phyloP scores from a whole-genome alignment of 768 basidiomycete genomes.

The Fibroporia radiculosa region DNA sequence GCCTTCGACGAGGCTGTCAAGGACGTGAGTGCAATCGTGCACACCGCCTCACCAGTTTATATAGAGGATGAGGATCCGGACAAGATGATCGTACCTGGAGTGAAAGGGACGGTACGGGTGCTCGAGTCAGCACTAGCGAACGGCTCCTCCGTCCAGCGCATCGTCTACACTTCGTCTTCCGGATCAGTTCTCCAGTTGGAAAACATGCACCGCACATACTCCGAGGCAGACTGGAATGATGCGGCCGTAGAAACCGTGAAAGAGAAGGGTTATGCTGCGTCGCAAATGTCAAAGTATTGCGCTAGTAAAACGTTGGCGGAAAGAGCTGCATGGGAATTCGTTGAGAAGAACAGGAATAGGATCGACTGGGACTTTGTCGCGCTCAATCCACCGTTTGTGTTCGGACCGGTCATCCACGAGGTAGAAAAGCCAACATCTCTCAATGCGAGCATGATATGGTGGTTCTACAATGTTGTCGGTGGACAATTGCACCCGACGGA shows the following conservation, averaged over 20 bases:
- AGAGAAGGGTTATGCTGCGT: constrained; percentile 40
- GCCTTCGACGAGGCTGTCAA: constrained; percentile 75
- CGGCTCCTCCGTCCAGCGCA: constrained; percentile 45
- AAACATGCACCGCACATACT: constrained; percentile 25
- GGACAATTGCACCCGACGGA: constrained; percentile 7
- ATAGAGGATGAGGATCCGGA: constrained; percentile 33
- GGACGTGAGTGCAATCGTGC: constrained; percentile 61
- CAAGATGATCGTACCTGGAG: constrained; percentile 63
- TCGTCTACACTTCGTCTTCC: constrained; percentile 52
- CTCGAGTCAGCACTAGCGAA: constrained; percentile 56
- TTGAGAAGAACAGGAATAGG: constrained; percentile 33
- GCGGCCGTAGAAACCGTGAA: constrained; percentile 35
- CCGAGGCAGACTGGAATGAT: constrained; percentile 58
- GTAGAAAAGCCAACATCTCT: constrained; percentile 27
- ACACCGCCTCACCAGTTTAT: constrained; percentile 58
- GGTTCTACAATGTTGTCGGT: constrained; percentile 18
- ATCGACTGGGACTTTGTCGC: constrained; percentile 27
- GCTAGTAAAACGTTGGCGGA: constrained; percentile 60
- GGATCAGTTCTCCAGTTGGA: constrained; percentile 32
- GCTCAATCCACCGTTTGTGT: constrained; percentile 43
- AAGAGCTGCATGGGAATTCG: constrained; percentile 43
- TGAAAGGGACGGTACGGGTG: constrained; percentile 58
- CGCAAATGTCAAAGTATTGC: constrained; percentile 37
- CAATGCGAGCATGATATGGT: constrained; percentile 26
- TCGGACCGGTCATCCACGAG: constrained; percentile 25